Conservation (phyloP, 179 eudicot genomes). For the Silene noctiflora region DNA sequence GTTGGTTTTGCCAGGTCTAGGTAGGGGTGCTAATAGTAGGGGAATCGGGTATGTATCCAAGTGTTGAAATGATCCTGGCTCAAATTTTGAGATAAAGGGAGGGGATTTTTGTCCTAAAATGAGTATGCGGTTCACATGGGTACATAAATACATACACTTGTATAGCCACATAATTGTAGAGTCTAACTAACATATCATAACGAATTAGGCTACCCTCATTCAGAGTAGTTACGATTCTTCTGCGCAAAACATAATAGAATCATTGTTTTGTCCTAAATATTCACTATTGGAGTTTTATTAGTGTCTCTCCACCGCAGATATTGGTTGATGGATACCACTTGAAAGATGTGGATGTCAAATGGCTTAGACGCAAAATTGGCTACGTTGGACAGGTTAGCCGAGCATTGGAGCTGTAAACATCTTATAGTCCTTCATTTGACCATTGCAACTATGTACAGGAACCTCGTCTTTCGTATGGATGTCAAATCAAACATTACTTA, state of each 20-base stretch:
- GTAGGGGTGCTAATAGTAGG: neutral
- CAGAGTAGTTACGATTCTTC: neutral
- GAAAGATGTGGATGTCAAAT: constrained; percentile 36
- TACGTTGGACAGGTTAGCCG: constrained; percentile 52
- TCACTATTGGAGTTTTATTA: neutral
- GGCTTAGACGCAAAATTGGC: constrained; percentile 46
- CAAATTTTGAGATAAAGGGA: neutral
- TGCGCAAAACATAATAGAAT: neutral
- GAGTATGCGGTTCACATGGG: no score
- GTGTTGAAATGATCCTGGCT: no score
- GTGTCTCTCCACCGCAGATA: constrained; percentile 29
- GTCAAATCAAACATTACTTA: constrained; percentile 83
- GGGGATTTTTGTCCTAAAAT: neutral
- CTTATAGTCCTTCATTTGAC: neutral
- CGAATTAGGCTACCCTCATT: neutral
- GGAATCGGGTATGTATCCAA: no score
- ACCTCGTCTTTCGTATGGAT: constrained; percentile 89
- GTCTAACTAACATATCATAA: neutral
- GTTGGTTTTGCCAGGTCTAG: no score
- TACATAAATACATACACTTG: no score
- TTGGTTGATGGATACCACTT: constrained; percentile 41
- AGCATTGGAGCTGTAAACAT: neutral
- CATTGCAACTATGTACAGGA: constrained; percentile 45
- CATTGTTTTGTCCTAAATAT: neutral
- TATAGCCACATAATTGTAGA: neutral